phyloP scores from a whole-genome alignment of 768 basidiomycete species.

The Xerocomus spinulosus region DNA sequence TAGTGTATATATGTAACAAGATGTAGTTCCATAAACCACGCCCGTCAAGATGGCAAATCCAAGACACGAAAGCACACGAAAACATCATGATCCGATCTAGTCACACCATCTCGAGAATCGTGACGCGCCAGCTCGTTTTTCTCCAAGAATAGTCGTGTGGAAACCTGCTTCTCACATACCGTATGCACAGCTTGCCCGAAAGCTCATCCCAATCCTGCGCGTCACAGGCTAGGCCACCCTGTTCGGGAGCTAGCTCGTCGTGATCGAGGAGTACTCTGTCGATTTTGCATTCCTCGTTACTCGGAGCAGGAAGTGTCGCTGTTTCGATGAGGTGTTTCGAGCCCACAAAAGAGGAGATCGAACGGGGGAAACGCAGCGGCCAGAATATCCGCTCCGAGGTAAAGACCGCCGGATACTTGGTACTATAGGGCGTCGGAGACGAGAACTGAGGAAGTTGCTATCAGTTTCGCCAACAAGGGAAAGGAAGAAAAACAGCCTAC shows the following conservation, averaged over 20 bases:
- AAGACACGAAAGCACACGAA: no score
- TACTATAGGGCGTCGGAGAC: constrained; percentile 12
- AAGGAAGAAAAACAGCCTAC: constrained; percentile 6
- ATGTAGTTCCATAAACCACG: no score
- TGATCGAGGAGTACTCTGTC: constrained; percentile 21
- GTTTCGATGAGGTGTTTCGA: constrained; percentile 22
- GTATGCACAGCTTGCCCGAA: constrained; percentile 26
- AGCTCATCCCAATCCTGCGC: constrained; percentile 32
- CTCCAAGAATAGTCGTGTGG: constrained; percentile 23
- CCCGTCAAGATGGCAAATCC: no score
- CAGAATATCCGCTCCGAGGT: constrained; percentile 30
- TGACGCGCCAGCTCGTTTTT: constrained; percentile 19
- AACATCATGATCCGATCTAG: no score
- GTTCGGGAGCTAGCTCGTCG: constrained; percentile 12
- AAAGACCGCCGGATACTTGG: constrained; percentile 20
- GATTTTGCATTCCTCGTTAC: constrained; percentile 14
- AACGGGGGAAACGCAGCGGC: constrained; percentile 15
- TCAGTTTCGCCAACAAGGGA: neutral
- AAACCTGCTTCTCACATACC: constrained; percentile 19
- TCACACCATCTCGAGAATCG: constrained; percentile 26
- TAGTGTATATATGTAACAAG: no score
- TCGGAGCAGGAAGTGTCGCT: constrained; percentile 15
- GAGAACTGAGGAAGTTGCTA: constrained; percentile 17
- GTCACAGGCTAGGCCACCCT: constrained; percentile 14
- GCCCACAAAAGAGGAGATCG: neutral